Percentiles rank a stretch among this genome's conserved stretches.
Conservation (phyloP, 2,329 filamentous ascomycete genomes). For the Fusarium solani-melongenae region DNA sequence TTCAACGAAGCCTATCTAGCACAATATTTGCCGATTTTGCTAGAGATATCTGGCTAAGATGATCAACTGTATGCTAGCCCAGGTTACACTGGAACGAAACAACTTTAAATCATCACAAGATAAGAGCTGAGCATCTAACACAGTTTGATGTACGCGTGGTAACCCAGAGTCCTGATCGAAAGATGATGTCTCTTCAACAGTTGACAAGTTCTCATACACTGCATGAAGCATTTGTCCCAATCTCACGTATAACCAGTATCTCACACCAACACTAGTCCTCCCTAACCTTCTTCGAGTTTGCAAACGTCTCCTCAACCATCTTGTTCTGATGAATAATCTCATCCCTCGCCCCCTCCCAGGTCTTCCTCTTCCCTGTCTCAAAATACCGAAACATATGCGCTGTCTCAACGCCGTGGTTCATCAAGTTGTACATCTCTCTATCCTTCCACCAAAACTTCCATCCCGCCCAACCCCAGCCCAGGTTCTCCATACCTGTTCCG, state of each 20-base stretch:
- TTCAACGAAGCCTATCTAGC: background rate
- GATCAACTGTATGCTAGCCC: too few species aligned
- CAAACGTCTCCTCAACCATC: constrained; percentile 10
- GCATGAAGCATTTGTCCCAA: background rate
- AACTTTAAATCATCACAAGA: too few species aligned
- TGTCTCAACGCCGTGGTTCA: constrained; percentile 54
- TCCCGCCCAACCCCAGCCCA: constrained; percentile 54
- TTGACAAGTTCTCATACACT: background rate
- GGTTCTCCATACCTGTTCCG: constrained; percentile 54
- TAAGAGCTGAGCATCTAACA: too few species aligned
- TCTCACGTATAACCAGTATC: background rate
- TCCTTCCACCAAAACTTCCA: constrained; percentile 56
- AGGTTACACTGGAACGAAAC: background rate
- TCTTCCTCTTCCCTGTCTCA: constrained; percentile 52
- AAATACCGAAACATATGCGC: constrained; percentile 55
- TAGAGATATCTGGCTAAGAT: background rate
- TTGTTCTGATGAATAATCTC: constrained; percentile 25
- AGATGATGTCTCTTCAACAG: background rate
- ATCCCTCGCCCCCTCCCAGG: constrained; percentile 52
- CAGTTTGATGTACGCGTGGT: too few species aligned
- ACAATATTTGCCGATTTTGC: background rate
- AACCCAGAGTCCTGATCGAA: background rate
- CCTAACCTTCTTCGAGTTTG: constrained; percentile 1
- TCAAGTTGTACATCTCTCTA: constrained; percentile 49
- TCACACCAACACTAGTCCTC: background rate